These are phyloP conservation scores for Firmiana major DNA, from an alignment of 345 rosid species.

Conservation along the genomic window DNA sequence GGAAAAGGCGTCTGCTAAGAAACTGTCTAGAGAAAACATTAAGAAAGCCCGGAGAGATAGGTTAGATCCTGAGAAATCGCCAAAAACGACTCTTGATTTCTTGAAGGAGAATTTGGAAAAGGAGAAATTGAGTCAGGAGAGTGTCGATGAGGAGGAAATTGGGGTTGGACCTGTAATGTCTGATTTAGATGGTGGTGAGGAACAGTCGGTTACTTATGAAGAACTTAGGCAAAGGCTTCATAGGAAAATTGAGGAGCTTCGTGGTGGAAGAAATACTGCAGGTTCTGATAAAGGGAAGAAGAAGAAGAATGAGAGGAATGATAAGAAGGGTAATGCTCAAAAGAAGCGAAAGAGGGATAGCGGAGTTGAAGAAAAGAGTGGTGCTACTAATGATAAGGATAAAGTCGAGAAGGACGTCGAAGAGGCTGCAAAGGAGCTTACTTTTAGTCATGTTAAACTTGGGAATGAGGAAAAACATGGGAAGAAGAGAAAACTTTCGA, in stretches of 20 bases:
- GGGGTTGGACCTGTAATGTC: slow-evolving; percentile 32
- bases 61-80: slow-evolving; percentile 65
- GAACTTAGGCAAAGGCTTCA: slow-evolving; percentile 71
- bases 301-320: slow-evolving; percentile 28
- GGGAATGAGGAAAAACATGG: slow-evolving; percentile 53
- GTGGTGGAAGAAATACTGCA: slow-evolving; percentile 44
- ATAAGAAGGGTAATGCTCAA: slow-evolving; percentile 28
- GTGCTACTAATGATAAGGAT: slow-evolving; percentile 26
- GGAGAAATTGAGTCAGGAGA: slow-evolving; percentile 38
- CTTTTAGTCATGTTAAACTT: slow-evolving; percentile 64
- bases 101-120: slow-evolving; percentile 62
- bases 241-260: slow-evolving; percentile 64
- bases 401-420: slow-evolving; percentile 52
- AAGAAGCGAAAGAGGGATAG: slow-evolving; percentile 67
- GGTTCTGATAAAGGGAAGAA: slow-evolving; percentile 25
- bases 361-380: slow-evolving; percentile 31
- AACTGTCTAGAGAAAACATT: slow-evolving; percentile 55
- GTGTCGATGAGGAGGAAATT: slow-evolving; percentile 45
- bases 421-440: slow-evolving; percentile 75
- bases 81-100: slow-evolving; percentile 57
- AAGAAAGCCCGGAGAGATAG: slow-evolving; percentile 81
- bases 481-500: slow-evolving; percentile 59
- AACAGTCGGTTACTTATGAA: slow-evolving; percentile 54
- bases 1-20: slow-evolving; percentile 63
- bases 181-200: slow-evolving; percentile 36